These are phyloP conservation scores for Fusarium metavorans DNA, from an alignment of 2,329 filamentous ascomycete genomes.

Conservation along the genomic window DNA sequence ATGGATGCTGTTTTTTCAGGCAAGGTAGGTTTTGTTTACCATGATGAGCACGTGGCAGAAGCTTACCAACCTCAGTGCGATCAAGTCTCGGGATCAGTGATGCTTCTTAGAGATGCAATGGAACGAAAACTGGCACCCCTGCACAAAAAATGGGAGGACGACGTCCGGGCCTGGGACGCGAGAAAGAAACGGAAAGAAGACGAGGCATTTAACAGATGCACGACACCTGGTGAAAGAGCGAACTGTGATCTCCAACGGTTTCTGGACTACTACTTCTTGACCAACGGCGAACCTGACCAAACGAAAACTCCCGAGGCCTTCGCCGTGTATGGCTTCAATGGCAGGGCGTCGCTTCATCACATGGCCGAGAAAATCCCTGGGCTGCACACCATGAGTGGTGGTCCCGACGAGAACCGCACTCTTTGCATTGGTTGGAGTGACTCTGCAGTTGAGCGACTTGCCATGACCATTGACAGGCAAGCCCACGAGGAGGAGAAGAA, in stretches of 20 bases:
- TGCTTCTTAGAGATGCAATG: slow-evolving; percentile 7
- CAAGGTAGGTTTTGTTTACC: neutral
- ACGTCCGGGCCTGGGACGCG: neutral
- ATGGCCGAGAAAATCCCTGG: neutral
- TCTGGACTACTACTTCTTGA: slow-evolving; percentile 19
- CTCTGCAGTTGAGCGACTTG: neutral
- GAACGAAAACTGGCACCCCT: slow-evolving; percentile 14
- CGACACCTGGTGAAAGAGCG: slow-evolving; percentile 6
- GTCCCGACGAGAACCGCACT: neutral
- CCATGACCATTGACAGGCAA: neutral
- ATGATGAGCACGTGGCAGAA: neutral
- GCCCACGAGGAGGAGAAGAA: neutral
- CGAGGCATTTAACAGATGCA: slow-evolving; percentile 2
- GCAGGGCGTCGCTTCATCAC: neutral
- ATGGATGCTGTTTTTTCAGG: neutral
- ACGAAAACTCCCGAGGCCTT: slow-evolving; percentile 4
- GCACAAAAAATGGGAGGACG: neutral
- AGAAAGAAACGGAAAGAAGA: slow-evolving; percentile 6
- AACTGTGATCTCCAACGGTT: neutral
- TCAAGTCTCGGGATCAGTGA: neutral
- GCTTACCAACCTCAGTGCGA: neutral
- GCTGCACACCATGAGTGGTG: neutral
- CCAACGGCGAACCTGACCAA: slow-evolving; percentile 9
- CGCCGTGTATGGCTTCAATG: neutral
- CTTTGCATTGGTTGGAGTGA: slow-evolving; percentile 12